These are phyloP conservation scores for Elsinoe necatrix DNA, from an alignment of 2,329 filamentous ascomycete genomes.

Conservation along the genomic window DNA sequence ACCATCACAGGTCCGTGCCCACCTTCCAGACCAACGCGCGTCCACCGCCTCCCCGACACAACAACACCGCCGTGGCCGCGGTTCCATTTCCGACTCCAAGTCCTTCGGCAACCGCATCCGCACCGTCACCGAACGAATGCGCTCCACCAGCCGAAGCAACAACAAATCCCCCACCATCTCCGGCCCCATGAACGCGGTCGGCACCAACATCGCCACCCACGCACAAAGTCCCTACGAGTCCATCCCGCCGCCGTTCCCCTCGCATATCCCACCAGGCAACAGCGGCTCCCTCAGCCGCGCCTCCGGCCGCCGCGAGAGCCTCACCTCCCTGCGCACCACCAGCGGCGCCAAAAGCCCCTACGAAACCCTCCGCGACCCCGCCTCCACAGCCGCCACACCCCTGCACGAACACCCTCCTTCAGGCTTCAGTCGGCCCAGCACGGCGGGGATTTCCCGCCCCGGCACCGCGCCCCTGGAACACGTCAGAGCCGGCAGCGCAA, in stretches of 20 bases:
- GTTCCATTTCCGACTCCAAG: constrained; percentile 51
- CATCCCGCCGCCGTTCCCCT: constrained; percentile 27
- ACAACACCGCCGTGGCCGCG: constrained; percentile 45
- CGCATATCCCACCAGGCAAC: constrained; percentile 12
- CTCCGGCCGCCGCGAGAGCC: constrained; percentile 18
- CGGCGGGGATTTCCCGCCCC: neutral
- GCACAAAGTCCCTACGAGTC: constrained; percentile 36
- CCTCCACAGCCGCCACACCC: neutral
- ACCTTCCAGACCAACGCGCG: constrained; percentile 6
- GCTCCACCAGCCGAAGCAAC: constrained; percentile 48
- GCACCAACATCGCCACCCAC: neutral
- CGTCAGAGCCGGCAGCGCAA: constrained; percentile 21
- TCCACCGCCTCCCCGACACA: constrained; percentile 27
- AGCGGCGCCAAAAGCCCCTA: constrained; percentile 24
- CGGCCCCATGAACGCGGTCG: constrained; percentile 22
- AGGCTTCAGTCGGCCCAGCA: neutral
- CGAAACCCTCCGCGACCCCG: constrained; percentile 21
- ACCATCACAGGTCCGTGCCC: constrained; percentile 25
- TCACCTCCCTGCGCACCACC: constrained; percentile 18
- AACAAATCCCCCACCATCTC: constrained; percentile 39
- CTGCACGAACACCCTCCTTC: neutral
- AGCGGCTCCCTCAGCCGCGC: constrained; percentile 4
- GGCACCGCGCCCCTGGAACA: constrained; percentile 1
- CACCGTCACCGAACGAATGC: constrained; percentile 51
- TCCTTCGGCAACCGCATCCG: constrained; percentile 47